Conservation (phyloP, 2,329 filamentous ascomycete species). For the Penicillium sclerotigenum region DNA sequence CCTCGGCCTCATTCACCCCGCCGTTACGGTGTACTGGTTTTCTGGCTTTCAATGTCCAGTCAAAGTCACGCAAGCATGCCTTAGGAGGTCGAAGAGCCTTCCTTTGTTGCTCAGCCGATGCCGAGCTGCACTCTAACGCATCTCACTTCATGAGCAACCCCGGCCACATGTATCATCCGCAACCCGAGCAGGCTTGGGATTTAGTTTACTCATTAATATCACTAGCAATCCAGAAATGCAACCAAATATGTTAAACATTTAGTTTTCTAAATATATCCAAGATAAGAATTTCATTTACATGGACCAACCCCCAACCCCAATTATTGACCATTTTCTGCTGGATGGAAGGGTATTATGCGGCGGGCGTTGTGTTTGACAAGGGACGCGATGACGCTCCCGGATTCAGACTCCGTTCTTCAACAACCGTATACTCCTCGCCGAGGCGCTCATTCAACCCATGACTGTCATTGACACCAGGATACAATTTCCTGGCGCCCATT, state of each 20-base stretch:
- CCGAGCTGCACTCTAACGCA: background rate
- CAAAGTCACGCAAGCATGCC: no score
- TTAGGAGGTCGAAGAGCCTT: background rate
- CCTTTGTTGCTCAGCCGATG: background rate
- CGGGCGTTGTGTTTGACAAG: background rate
- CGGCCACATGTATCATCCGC: background rate
- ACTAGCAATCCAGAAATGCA: constrained; percentile 4
- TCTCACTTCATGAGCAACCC: background rate
- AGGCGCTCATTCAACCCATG: constrained; percentile 45
- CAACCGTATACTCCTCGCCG: constrained; percentile 52
- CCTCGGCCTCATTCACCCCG: no score
- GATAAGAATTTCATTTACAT: background rate
- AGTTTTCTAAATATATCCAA: background rate
- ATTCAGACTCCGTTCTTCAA: constrained; percentile 39
- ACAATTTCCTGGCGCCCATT: constrained; percentile 76
- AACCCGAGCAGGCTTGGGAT: constrained; percentile 25
- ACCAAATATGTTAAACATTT: background rate
- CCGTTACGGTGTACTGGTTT: no score
- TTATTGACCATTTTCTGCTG: background rate
- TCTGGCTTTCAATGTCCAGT: background rate
- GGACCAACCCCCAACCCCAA: background rate
- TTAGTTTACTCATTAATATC: constrained; percentile 4
- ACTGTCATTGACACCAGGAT: constrained; percentile 37
- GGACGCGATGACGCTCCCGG: constrained; percentile 1
- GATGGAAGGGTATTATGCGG: background rate